Conservation (phyloP, 129 eudicot genomes). For the Arctium minus region DNA sequence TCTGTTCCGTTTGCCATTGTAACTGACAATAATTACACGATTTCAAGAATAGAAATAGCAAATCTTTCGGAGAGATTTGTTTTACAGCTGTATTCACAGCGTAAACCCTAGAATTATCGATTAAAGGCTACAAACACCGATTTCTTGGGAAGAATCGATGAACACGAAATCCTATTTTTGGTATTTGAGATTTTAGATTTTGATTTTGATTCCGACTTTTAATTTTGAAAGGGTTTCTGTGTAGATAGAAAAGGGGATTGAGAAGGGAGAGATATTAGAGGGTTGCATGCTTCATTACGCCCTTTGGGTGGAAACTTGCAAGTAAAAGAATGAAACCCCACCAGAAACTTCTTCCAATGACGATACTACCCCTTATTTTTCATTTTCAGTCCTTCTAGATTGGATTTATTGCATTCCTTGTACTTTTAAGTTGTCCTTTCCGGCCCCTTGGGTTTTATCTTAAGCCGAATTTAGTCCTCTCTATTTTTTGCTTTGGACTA, state of each 20-base stretch:
- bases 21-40: slow-evolving; percentile 2
- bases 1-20: slow-evolving; percentile 38
- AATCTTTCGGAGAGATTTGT: slow-evolving; percentile 39
- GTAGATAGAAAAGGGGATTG: slow-evolving; percentile 8
- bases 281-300: slow-evolving; percentile 31
- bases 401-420: neutral
- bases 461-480: neutral
- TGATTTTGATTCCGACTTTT: slow-evolving; percentile 8
- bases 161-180: slow-evolving; percentile 26
- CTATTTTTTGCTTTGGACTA: neutral
- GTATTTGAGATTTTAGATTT: slow-evolving; percentile 24
- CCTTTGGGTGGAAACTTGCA: neutral
- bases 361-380: slow-evolving; percentile 16
- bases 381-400: neutral
- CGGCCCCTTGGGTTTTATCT: neutral
- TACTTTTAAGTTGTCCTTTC: too few relatives aligned
- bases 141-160: slow-evolving; percentile 20
- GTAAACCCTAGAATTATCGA: slow-evolving; percentile 24
- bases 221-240: slow-evolving; percentile 22
- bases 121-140: slow-evolving; percentile 19
- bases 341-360: slow-evolving; percentile 23
- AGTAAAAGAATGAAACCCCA: slow-evolving; percentile 13
- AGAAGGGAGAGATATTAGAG: neutral
- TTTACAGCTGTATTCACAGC: slow-evolving; percentile 29
- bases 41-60: slow-evolving; percentile 20